Evolutionary conservation across 805 yeast genomes (phyloP).

Genomic region (Wickerhamiella musiphila): DNA sequence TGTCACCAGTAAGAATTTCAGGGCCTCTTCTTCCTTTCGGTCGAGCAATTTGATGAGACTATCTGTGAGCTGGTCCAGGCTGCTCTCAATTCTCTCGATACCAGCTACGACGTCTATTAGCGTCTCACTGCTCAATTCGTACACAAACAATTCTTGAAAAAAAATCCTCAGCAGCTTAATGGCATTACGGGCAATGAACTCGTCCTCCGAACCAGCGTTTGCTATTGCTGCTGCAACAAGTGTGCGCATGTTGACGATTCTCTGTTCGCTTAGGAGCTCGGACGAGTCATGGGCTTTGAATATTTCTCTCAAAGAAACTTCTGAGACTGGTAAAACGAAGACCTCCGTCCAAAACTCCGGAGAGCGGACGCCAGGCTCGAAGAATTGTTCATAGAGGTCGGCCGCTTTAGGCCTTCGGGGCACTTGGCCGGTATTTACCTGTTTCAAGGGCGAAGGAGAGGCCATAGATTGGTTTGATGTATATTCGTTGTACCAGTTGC

Average conservation of each 20-base stretch:
- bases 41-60: slow-evolving; percentile 11
- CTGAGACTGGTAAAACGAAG: slow-evolving; percentile 17
- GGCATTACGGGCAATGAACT: slow-evolving; percentile 6
- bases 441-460: slow-evolving; percentile 14
- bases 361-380: slow-evolving; percentile 9
- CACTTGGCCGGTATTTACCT: slow-evolving; percentile 15
- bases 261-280: slow-evolving; percentile 11
- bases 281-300: slow-evolving; percentile 13
- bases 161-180: slow-evolving; percentile 4
- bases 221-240: slow-evolving; percentile 14
- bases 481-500: no score
- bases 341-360: slow-evolving; percentile 23
- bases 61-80: slow-evolving; percentile 18
- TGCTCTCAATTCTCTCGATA: slow-evolving; percentile 18
- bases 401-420: slow-evolving; percentile 23
- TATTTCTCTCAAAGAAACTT: slow-evolving; percentile 11
- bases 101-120: slow-evolving; percentile 22
- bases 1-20: slow-evolving; percentile 13
- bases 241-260: slow-evolving; percentile 13
- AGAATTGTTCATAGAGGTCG: slow-evolving; percentile 19
- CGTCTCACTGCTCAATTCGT: slow-evolving; percentile 18
- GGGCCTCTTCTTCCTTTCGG: slow-evolving; percentile 5
- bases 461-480: not conserved
- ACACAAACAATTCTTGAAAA: slow-evolving; percentile 9
- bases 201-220: slow-evolving; percentile 8